phyloP scores from a whole-genome alignment of 1,139 yeast genomes.

The Lodderomyces pseudojiufengensis region DNA sequence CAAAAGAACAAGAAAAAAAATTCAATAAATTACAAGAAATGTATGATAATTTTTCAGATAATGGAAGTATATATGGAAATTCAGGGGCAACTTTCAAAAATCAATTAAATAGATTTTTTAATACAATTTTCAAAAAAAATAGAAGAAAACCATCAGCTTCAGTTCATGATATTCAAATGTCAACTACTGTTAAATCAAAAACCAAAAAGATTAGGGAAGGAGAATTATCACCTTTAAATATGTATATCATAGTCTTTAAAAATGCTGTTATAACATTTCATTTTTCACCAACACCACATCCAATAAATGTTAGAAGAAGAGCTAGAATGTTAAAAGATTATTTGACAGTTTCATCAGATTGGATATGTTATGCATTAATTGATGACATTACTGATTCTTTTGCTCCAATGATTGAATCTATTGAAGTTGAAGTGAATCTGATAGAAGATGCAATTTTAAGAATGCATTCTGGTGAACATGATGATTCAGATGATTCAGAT shows the following conservation, averaged over 20 bases:
- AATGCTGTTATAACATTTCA: slow-evolving; percentile 93
- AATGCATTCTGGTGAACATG: slow-evolving; percentile 71
- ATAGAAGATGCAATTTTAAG: slow-evolving; percentile 87
- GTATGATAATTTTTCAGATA: slow-evolving; percentile 20
- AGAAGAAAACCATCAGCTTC: slow-evolving; percentile 11
- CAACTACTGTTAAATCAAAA: slow-evolving; percentile 24
- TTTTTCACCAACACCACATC: slow-evolving; percentile 93
- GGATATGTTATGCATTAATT: slow-evolving; percentile 95
- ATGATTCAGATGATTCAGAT: slow-evolving; percentile 39
- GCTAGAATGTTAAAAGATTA: slow-evolving; percentile 85
- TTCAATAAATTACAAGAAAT: slow-evolving; percentile 39
- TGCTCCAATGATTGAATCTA: slow-evolving; percentile 92
- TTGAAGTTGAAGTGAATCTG: slow-evolving; percentile 86
- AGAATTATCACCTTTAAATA: slow-evolving; percentile 84
- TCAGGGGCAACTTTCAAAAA: slow-evolving; percentile 11
- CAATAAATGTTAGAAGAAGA: slow-evolving; percentile 90
- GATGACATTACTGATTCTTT: slow-evolving; percentile 97
- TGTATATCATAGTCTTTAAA: slow-evolving; percentile 87
- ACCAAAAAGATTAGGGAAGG: slow-evolving; percentile 52
- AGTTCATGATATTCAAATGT: slow-evolving; percentile 15
- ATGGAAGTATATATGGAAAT: slow-evolving; percentile 19
- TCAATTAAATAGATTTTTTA: slow-evolving; percentile 1
- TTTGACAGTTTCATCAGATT: slow-evolving; percentile 85
- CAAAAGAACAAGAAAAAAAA: slow-evolving; percentile 42
- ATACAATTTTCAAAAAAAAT: slow-evolving; percentile 3